These are phyloP conservation scores for Neurospora cerealis DNA, from an alignment of 495 filamentous ascomycete species.

Conservation along the genomic window DNA sequence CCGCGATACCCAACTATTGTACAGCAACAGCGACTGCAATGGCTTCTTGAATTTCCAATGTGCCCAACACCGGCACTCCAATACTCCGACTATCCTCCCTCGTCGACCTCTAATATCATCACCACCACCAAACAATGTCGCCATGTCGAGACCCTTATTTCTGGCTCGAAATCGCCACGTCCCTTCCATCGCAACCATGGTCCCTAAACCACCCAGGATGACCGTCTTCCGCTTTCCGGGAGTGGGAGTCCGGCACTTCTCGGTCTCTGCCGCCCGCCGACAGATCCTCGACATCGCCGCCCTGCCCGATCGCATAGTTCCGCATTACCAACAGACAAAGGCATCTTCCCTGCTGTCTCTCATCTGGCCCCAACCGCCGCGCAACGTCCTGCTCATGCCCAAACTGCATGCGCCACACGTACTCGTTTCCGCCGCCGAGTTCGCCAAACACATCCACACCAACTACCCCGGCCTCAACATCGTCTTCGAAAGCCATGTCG, in stretches of 20 bases:
- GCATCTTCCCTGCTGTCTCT: constrained; percentile 62
- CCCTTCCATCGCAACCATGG: not conserved
- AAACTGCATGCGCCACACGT: constrained; percentile 68
- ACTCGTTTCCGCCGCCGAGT: constrained; percentile 62
- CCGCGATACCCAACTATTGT: not conserved
- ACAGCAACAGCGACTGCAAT: not conserved
- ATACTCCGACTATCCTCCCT: not conserved
- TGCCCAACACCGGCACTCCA: not conserved
- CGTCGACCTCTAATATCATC: not conserved
- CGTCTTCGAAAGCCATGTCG: constrained; percentile 71
- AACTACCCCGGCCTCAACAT: constrained; percentile 75
- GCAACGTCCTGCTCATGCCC: constrained; percentile 83
- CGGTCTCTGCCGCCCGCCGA: constrained; percentile 25
- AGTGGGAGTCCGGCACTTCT: constrained; percentile 30
- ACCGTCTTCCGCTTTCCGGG: not conserved
- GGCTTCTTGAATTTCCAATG: not conserved
- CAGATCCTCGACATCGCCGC: constrained; percentile 40
- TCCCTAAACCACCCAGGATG: constrained; percentile 6
- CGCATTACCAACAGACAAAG: constrained; percentile 36
- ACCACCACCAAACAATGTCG: constrained; percentile 14
- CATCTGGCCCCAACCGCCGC: constrained; percentile 77
- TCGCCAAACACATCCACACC: constrained; percentile 67
- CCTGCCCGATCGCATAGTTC: constrained; percentile 44
- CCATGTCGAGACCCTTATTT: constrained; percentile 15
- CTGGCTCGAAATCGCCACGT: constrained; percentile 13